These are phyloP conservation scores for Ensete ventricosum DNA, from an alignment of 176 grass and related monocot genomes.

Conservation along the genomic window DNA sequence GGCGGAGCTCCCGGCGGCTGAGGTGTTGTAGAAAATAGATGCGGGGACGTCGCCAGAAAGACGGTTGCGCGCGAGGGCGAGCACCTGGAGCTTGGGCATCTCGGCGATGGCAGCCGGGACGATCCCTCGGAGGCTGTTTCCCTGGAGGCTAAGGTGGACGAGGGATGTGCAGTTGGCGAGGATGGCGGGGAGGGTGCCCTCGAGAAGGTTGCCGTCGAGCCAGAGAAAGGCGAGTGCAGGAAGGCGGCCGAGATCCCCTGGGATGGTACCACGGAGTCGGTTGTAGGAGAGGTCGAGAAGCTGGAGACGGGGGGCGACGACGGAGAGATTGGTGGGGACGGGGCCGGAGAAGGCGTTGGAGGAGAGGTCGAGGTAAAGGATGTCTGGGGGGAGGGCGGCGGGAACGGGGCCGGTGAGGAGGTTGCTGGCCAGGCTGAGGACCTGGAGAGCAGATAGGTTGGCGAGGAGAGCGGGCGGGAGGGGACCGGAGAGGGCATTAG, in stretches of 20 bases:
- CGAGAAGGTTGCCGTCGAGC: slow-evolving; percentile 82
- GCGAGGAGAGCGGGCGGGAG: slow-evolving; percentile 45
- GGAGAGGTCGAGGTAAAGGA: slow-evolving; percentile 82
- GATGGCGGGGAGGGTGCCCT: slow-evolving; percentile 79
- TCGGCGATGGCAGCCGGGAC: slow-evolving; percentile 59
- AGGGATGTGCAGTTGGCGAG: slow-evolving; percentile 76
- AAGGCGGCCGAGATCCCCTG: slow-evolving; percentile 49
- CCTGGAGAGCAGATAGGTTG: slow-evolving; percentile 70
- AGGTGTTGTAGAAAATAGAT: slow-evolving; percentile 32
- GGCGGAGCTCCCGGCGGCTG: slow-evolving; percentile 38
- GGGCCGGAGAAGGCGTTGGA: slow-evolving; percentile 65
- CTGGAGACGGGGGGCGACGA: slow-evolving; percentile 46
- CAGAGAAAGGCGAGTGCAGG: slow-evolving; percentile 78
- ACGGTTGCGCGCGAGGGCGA: slow-evolving; percentile 62
- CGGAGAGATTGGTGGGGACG: slow-evolving; percentile 41
- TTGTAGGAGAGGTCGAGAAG: slow-evolving; percentile 80
- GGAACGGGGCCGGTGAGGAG: slow-evolving; percentile 60
- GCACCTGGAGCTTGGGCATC: slow-evolving; percentile 68
- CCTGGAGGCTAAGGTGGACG: slow-evolving; percentile 72
- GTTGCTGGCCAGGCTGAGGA: slow-evolving; percentile 63
- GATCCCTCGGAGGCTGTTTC: slow-evolving; percentile 72
- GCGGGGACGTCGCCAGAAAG: slow-evolving; percentile 72
- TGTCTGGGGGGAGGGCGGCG: slow-evolving; percentile 26
- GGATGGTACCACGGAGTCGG: slow-evolving; percentile 74
- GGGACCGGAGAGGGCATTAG: slow-evolving; percentile 70